A percentile compares a stretch with the other conserved stretches of the same genome.
phyloP scores from a whole-genome alignment of 176 grass and related monocot species.

The Calamus simplicifolius region DNA sequence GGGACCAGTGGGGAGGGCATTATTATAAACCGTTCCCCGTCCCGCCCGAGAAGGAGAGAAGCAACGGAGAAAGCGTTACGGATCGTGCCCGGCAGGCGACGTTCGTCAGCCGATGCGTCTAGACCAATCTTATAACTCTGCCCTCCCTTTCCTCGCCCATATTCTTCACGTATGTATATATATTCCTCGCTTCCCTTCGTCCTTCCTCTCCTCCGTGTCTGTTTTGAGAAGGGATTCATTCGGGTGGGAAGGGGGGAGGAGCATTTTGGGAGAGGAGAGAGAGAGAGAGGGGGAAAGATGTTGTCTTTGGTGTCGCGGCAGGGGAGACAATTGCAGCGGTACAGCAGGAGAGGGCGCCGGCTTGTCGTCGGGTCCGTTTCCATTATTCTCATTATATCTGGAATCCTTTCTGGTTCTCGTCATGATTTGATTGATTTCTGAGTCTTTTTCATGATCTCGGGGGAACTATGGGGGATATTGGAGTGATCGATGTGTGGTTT shows the following conservation, averaged over 20 bases:
- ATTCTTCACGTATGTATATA: too few relatives aligned
- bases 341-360: constrained; percentile 5
- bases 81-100: neutral
- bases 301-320: constrained; percentile 11
- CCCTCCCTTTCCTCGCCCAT: too few relatives aligned
- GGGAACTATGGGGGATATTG: too few relatives aligned
- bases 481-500: too few relatives aligned
- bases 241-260: neutral
- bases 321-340: constrained; percentile 17
- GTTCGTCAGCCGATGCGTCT: too few relatives aligned
- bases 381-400: neutral
- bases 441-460: too few relatives aligned
- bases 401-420: too few relatives aligned
- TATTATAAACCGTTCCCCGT: too few relatives aligned
- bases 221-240: too few relatives aligned
- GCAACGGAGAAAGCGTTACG: neutral
- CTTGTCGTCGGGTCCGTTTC: constrained; percentile 14
- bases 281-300: neutral
- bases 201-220: neutral
- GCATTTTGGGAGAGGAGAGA: neutral
- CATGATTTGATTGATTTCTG: neutral
- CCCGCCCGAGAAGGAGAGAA: neutral
- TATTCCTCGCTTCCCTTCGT: too few relatives aligned
- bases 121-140: too few relatives aligned
- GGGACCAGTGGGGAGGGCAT: too few relatives aligned